Conservation (phyloP, 352 stramenopile species). For the Hyaloperonospora brassicae region DNA sequence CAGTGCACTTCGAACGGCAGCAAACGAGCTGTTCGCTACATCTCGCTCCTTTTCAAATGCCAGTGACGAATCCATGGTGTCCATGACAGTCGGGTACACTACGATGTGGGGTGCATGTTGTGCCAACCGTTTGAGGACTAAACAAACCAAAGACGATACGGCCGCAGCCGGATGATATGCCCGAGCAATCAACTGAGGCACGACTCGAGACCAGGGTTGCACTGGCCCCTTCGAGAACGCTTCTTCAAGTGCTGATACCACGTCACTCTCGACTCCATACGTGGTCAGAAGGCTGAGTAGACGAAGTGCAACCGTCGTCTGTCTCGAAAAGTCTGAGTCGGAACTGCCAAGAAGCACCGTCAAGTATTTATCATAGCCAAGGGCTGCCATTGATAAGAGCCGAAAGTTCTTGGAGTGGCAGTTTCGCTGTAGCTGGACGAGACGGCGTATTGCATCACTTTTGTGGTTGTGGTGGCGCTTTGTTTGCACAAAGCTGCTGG, state of each 20-base stretch:
- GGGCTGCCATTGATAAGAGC: slow-evolving; percentile 33
- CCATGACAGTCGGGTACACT: slow-evolving; percentile 69
- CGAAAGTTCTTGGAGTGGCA: slow-evolving; percentile 31
- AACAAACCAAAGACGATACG: slow-evolving; percentile 46
- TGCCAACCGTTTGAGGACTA: slow-evolving; percentile 59
- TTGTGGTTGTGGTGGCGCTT: slow-evolving; percentile 6
- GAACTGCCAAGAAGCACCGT: slow-evolving; percentile 7
- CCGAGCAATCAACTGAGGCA: slow-evolving; percentile 68
- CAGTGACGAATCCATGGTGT: slow-evolving; percentile 29
- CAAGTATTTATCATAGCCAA: slow-evolving; percentile 40
- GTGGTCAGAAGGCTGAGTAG: slow-evolving; percentile 58
- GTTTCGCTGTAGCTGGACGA: slow-evolving; percentile 29
- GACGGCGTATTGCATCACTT: slow-evolving; percentile 14
- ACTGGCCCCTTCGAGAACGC: slow-evolving; percentile 46
- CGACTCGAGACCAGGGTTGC: slow-evolving; percentile 48
- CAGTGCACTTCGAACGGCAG: slow-evolving; percentile 38
- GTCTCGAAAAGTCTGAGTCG: slow-evolving; percentile 7
- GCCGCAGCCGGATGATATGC: slow-evolving; percentile 42
- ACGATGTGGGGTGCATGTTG: slow-evolving; percentile 52
- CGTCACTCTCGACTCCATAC: slow-evolving; percentile 41
- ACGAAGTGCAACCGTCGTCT: slow-evolving; percentile 49
- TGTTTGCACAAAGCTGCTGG: slow-evolving; percentile 26
- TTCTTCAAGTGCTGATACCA: slow-evolving; percentile 35
- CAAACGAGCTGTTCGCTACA: slow-evolving; percentile 20
- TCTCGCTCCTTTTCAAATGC: slow-evolving; percentile 6